Percentiles rank a stretch among this genome's conserved stretches.
Evolutionary conservation across 495 filamentous ascomycete genomes (phyloP).

Genomic region (Aspergillus cristatus): DNA sequence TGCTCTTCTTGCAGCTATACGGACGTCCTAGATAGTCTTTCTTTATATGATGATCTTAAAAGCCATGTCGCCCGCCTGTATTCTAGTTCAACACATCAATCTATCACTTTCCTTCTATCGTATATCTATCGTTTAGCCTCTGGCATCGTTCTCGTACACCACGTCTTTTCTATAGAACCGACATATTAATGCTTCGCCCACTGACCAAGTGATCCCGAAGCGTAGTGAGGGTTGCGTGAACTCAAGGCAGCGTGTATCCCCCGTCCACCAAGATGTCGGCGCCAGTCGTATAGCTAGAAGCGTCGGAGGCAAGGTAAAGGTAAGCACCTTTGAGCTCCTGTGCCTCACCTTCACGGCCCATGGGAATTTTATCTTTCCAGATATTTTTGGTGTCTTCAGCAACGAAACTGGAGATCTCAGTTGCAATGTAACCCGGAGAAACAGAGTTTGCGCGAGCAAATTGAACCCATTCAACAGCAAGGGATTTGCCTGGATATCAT

Average conservation of each 20-base stretch:
- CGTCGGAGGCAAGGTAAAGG: conserved; percentile 69
- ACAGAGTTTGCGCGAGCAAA: conserved; percentile 77
- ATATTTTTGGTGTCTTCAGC: conserved; percentile 58
- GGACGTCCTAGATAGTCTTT: too few species aligned
- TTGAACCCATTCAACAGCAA: conserved; percentile 81
- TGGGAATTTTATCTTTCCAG: conserved; percentile 69
- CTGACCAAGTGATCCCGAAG: too few species aligned
- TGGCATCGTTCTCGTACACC: too few species aligned
- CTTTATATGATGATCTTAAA: too few species aligned
- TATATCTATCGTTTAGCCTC: too few species aligned
- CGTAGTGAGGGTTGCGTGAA: too few species aligned
- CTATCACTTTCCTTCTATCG: too few species aligned
- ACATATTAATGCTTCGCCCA: too few species aligned
- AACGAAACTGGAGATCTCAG: conserved; percentile 67
- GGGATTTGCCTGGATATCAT: conserved; percentile 55
- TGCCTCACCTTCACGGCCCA: conserved; percentile 41
- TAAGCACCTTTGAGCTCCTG: conserved; percentile 75
- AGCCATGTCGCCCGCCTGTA: too few species aligned
- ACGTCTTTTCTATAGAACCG: too few species aligned
- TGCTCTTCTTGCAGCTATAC: too few species aligned
- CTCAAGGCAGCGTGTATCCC: conserved; percentile 19
- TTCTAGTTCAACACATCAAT: too few species aligned
- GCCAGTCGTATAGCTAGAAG: conserved; percentile 72
- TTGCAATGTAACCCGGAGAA: conserved; percentile 79
- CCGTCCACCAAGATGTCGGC: conserved; percentile 61